phyloP scores from a whole-genome alignment of 805 yeast genomes.

The Metschnikowia cerradonensis region DNA sequence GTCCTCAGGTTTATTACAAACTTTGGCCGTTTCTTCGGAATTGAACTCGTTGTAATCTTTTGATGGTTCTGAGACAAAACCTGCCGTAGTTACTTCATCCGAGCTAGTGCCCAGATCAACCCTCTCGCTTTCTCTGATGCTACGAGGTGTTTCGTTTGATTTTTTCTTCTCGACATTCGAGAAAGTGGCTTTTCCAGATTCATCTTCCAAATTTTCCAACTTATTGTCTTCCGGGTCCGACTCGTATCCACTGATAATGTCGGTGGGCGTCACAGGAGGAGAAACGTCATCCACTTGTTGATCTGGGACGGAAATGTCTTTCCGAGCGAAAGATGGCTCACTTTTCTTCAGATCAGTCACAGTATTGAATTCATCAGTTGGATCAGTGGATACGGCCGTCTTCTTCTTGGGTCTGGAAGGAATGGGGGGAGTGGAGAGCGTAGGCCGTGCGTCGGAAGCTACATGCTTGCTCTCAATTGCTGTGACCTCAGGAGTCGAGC shows the following conservation, averaged over 20 bases:
- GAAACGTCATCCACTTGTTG: background rate
- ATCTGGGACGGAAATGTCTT: background rate
- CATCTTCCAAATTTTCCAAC: no score
- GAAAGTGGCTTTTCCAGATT: background rate
- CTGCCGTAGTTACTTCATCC: background rate
- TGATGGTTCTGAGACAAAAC: background rate
- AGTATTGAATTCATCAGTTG: no score
- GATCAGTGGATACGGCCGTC: background rate
- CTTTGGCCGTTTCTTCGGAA: background rate
- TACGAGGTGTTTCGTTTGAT: background rate
- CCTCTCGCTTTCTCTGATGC: background rate
- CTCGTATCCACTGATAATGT: constrained; percentile 2
- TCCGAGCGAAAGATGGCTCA: background rate
- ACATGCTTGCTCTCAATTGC: background rate
- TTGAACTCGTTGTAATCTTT: background rate
- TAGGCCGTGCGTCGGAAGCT: background rate
- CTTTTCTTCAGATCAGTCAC: background rate
- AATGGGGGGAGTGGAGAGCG: background rate
- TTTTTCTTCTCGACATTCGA: background rate
- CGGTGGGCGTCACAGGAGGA: background rate
- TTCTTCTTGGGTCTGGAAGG: constrained; percentile 1
- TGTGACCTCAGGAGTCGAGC: no score
- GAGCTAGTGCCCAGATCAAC: background rate
- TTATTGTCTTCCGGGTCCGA: background rate
- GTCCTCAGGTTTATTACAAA: background rate